A percentile compares a stretch with the other conserved stretches of the same genome.
These are phyloP conservation scores for Fusarium subtropicale DNA, from an alignment of 2,329 filamentous ascomycete species.

Conservation along the genomic window DNA sequence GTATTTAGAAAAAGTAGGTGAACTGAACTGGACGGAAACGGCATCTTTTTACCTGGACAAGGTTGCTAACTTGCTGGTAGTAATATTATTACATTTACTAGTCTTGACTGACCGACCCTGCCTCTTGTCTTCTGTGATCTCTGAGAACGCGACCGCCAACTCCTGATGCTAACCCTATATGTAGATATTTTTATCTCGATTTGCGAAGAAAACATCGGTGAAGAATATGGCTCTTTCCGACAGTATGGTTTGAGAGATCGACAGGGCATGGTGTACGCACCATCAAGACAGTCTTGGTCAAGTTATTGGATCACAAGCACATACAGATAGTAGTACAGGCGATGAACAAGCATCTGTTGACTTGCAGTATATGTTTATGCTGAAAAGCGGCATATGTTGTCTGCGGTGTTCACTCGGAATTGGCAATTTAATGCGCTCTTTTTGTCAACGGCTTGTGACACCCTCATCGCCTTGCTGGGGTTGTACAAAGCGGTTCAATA, in stretches of 20 bases:
- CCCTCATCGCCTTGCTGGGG: neutral
- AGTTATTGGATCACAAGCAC: neutral
- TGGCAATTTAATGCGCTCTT: neutral
- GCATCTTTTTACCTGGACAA: neutral
- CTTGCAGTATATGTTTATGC: neutral
- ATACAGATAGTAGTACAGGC: neutral
- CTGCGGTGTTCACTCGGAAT: neutral
- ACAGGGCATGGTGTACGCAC: neutral
- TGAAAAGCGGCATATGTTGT: neutral
- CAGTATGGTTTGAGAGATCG: neutral
- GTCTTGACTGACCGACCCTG: neutral
- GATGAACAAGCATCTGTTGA: neutral
- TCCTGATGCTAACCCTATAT: rapidly evolving
- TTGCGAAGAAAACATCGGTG: neutral
- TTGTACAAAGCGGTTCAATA: neutral
- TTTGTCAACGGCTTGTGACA: neutral
- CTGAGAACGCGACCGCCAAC: neutral
- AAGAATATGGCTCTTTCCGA: neutral
- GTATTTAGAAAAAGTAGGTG: constrained; percentile 3
- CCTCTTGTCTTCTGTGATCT: neutral
- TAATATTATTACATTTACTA: neutral
- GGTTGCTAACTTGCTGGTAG: neutral
- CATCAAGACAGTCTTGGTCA: too few species aligned
- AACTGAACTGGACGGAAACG: neutral
- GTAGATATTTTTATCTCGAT: neutral